Evolutionary conservation across 202 grass and related monocot genomes (phyloP), one percentile per base, ranked within the genome.

Genomic region (Alloteropsis angusta): DNA sequence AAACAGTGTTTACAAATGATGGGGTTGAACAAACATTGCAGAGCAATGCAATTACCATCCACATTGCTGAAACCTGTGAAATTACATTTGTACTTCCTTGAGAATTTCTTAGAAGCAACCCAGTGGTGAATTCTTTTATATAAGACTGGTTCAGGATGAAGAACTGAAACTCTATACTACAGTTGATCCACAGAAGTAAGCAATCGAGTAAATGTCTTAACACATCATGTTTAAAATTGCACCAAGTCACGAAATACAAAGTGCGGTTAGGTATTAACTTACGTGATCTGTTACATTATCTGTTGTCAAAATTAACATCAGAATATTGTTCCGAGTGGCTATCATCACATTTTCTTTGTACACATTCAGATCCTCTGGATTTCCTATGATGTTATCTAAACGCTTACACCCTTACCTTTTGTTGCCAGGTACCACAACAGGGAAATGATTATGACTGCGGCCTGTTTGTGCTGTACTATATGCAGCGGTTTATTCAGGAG

Each of bases 371-470:
- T 5, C 52, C 39, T 61, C 14, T 62, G 45, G 14, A 64, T 63
- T 82, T 26, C 63, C 21, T 65, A 57, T 76, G 13, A 21, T 75
- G 13, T 41, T 39, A n/a, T 52, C 22, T 32, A 69, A 71, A 28
- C 12, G 43, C 53, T 68, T 77, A 49, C 35, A 65, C 36, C 60
- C 49, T 23, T 59, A 21, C 43, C 26, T 76, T 47, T 72, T 87
- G 49, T 73, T 77, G 18, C 60, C 84, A 98, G 95, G 95, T 95
- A 68, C 92, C 95, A 2, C 95, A 98, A 75, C 95, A 94, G 83
- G 81, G 87, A 50, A 98, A 98, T 50, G 87, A 91, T 32, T 98
- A 84, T 52, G 95, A 98, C 71, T 98, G 95, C 49, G 95, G 95
- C 47, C 75, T 98, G 26, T 98, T 98, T 89, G 92, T 95, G 65